A percentile compares a stretch with the other conserved stretches of the same genome.
Conservation (phyloP, 2,329 filamentous ascomycete genomes). For the Talaromyces sp. region DNA sequence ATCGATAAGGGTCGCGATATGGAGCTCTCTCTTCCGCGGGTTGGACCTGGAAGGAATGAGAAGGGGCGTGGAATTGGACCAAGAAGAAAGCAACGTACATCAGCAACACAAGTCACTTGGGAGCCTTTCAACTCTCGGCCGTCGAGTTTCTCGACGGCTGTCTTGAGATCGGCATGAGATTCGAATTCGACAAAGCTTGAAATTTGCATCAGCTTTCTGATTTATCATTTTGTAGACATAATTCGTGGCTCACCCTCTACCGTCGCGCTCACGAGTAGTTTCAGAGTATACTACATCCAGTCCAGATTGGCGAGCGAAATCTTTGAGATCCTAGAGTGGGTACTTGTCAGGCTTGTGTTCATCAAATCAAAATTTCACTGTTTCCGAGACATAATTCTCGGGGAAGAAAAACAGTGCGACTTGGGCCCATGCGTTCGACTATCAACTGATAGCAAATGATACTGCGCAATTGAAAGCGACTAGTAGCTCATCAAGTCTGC, state of each 20-base stretch:
- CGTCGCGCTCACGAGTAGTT: slow-evolving; percentile 84
- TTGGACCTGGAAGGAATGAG: slow-evolving; percentile 57
- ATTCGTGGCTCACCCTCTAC: slow-evolving; percentile 68
- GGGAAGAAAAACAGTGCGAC: not conserved
- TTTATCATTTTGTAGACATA: slow-evolving; percentile 18
- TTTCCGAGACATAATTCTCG: not conserved
- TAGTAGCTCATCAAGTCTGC: not conserved
- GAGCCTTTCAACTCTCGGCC: slow-evolving; percentile 87
- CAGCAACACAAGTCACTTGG: slow-evolving; percentile 76
- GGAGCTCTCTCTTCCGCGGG: slow-evolving; percentile 61
- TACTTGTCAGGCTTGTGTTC: slow-evolving; percentile 49
- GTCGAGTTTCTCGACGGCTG: slow-evolving; percentile 92
- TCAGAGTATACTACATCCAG: slow-evolving; percentile 98
- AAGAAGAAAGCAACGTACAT: slow-evolving; percentile 57
- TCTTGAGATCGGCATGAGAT: slow-evolving; percentile 80
- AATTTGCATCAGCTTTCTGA: slow-evolving; percentile 21
- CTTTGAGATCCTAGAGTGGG: slow-evolving; percentile 93
- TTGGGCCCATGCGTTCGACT: not conserved
- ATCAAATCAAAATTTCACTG: not conserved
- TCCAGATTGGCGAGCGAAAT: slow-evolving; percentile 94
- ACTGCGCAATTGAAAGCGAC: not conserved
- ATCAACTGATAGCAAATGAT: not conserved
- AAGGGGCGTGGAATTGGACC: slow-evolving; percentile 14
- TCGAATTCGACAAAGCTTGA: slow-evolving; percentile 95
- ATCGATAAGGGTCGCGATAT: slow-evolving; percentile 64